These are phyloP conservation scores for Emmonsiellopsis sp. DNA, from an alignment of 2,329 filamentous ascomycete genomes.

Conservation along the genomic window DNA sequence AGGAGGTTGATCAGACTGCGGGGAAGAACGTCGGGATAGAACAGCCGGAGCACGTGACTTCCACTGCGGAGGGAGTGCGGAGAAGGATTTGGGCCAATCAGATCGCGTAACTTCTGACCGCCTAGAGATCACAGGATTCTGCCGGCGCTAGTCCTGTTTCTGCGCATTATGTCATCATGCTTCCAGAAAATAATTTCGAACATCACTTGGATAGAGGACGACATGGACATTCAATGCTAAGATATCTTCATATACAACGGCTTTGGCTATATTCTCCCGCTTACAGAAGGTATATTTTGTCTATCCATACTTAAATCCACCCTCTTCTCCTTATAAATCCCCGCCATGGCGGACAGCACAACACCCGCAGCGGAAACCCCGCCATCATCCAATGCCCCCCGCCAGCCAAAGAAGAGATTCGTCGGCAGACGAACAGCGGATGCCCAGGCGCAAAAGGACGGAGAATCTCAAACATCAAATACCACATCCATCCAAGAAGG, in stretches of 20 bases:
- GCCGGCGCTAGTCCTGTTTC: neutral
- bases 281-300: neutral
- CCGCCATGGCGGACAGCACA: neutral
- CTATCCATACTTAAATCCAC: neutral
- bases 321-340: neutral
- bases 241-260: neutral
- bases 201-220: neutral
- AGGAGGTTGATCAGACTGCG: neutral
- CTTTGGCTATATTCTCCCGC: neutral
- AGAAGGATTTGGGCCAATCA: neutral
- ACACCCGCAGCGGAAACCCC: neutral
- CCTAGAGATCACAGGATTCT: neutral
- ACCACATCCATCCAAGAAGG: constrained; percentile 39
- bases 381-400: constrained; percentile 17
- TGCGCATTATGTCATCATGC: neutral
- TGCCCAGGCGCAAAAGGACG: constrained; percentile 42
- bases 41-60: neutral
- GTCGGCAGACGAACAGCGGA: constrained; percentile 69
- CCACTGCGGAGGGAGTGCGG: too few species aligned
- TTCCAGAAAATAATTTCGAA: neutral
- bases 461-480: constrained; percentile 37
- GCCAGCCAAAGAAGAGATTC: constrained; percentile 85
- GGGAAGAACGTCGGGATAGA: neutral
- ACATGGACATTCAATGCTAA: neutral
- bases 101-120: neutral